These are phyloP conservation scores for Cryptosporidium ubiquitum DNA, from an alignment of 169 alveolate genomes.

Conservation along the genomic window DNA sequence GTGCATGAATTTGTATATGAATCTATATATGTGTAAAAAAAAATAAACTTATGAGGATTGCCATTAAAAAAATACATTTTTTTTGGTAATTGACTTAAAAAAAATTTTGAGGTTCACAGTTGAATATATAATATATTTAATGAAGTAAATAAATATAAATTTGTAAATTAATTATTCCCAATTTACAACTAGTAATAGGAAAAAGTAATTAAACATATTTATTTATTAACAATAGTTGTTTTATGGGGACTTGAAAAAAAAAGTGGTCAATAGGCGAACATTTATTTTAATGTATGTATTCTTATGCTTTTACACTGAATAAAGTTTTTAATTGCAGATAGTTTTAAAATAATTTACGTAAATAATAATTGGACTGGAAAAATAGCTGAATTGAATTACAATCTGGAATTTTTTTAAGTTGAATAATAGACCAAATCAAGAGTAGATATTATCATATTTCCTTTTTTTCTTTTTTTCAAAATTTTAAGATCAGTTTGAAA, in stretches of 20 bases:
- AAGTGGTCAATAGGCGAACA: neutral
- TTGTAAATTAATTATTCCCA: neutral
- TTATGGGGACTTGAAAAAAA: neutral
- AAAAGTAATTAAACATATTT: neutral
- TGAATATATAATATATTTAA: neutral
- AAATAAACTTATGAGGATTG: neutral
- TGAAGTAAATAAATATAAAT: neutral
- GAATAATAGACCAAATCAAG: neutral
- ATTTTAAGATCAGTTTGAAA: neutral
- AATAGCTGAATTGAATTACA: neutral
- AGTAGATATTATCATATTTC: neutral
- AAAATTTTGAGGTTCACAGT: neutral
- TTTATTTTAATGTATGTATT: neutral
- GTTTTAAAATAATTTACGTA: neutral
- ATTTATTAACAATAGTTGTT: neutral
- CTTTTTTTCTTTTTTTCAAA: neutral
- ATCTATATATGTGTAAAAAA: slow-evolving; percentile 17
- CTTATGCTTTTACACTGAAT: neutral
- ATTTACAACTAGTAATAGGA: neutral
- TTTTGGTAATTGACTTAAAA: neutral
- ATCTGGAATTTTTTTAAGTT: neutral
- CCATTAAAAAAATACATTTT: neutral
- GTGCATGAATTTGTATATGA: slow-evolving; percentile 14
- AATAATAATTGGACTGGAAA: neutral
- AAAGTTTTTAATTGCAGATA: neutral